Evolutionary conservation across 805 yeast species (phyloP).

Genomic region (Hanseniaspora hatyaiensis): DNA sequence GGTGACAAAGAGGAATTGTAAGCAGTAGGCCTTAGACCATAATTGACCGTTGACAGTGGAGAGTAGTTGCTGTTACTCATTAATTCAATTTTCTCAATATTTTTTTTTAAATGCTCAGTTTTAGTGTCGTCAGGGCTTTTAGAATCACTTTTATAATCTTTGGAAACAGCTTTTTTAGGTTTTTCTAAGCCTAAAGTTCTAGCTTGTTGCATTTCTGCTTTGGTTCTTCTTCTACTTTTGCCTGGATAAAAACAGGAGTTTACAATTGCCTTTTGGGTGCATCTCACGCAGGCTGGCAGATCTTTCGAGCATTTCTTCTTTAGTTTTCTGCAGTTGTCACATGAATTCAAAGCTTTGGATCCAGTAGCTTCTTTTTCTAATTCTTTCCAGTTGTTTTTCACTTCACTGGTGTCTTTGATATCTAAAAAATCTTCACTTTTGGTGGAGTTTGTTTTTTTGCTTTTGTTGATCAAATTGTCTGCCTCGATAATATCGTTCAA

Average conservation of each 20-base stretch:
- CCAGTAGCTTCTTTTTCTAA: not conserved
- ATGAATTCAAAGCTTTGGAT: conserved; percentile 29
- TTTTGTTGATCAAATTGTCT: no score
- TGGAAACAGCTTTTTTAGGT: conserved; percentile 20
- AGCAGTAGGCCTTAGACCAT: not conserved
- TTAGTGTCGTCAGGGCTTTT: not conserved
- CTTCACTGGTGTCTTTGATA: no score
- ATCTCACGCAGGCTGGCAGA: conserved; percentile 35
- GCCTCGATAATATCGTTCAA: no score
- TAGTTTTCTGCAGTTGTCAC: conserved; percentile 38
- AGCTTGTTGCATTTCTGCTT: conserved; percentile 20
- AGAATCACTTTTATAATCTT: not conserved
- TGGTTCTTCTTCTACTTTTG: conserved; percentile 33
- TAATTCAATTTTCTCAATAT: not conserved
- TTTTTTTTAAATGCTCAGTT: not conserved
- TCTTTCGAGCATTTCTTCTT: conserved; percentile 42
- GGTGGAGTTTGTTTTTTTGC: no score
- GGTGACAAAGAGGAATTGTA: not conserved
- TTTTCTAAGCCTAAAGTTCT: conserved; percentile 22
- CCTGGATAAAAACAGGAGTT: conserved; percentile 36
- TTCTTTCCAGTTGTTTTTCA: not conserved
- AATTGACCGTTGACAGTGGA: conserved; percentile 3
- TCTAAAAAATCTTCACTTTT: no score
- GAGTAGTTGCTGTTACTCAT: not conserved
- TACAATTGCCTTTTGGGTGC: conserved; percentile 28